A percentile compares a stretch with the other conserved stretches of the same genome.
phyloP scores from a whole-genome alignment of 139 green algal genomes.

The Haematococcus lacustris region DNA sequence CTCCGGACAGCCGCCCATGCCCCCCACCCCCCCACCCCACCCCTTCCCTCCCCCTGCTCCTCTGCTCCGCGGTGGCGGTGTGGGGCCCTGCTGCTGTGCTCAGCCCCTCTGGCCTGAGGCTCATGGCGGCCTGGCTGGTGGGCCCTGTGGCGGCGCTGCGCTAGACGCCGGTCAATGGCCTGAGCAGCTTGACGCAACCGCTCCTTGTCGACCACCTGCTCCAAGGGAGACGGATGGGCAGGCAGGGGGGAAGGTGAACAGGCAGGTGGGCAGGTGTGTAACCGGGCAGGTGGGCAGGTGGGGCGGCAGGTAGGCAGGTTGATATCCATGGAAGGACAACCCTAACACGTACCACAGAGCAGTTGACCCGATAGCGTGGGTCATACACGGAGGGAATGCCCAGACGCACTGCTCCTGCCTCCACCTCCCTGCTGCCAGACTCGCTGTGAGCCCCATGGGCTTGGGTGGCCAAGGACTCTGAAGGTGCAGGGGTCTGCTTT shows the following conservation, averaged over 20 bases:
- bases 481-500: not conserved
- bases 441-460: not conserved
- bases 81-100: not conserved
- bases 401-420: constrained; percentile 2
- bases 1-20: not conserved
- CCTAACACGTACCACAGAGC: not conserved
- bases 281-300: not conserved
- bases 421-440: not conserved
- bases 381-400: constrained; percentile 18
- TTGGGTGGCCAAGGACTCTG: not conserved
- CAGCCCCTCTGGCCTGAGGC: not conserved
- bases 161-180: constrained; percentile 5
- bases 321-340: not conserved
- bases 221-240: not conserved
- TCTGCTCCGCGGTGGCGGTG: not conserved
- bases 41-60: not conserved
- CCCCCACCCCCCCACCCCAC: not conserved
- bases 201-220: constrained; percentile 5
- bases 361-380: constrained; percentile 6
- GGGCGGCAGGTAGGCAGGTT: not conserved
- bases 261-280: not conserved
- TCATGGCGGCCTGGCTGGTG: no score
- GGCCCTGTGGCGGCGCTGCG: no score
- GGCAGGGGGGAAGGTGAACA: not conserved
- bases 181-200: not conserved